Conservation (phyloP, 1,139 yeast species). For the Taphrina populina region DNA sequence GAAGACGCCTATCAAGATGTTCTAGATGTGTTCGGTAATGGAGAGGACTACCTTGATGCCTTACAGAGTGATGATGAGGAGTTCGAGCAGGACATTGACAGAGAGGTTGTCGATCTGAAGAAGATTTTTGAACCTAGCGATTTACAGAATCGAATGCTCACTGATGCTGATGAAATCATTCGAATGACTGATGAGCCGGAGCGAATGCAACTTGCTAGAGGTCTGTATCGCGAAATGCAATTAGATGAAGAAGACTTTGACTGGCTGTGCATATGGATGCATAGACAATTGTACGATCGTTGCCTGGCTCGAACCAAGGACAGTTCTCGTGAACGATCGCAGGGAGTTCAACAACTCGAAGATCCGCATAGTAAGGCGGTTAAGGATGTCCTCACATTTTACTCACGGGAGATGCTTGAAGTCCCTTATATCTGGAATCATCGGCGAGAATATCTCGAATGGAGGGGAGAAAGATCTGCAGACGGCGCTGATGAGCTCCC, state of each 20-base stretch:
- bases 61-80: constrained; percentile 60
- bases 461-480: constrained; percentile 47
- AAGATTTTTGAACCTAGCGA: constrained; percentile 96
- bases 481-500: constrained; percentile 40
- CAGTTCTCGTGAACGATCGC: constrained; percentile 5
- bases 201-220: constrained; percentile 76
- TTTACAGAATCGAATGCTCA: constrained; percentile 81
- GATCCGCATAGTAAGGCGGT: constrained; percentile 67
- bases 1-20: constrained; percentile 90
- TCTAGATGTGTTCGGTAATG: constrained; percentile 94
- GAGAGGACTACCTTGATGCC: constrained; percentile 89
- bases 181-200: constrained; percentile 90
- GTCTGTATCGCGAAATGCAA: constrained; percentile 60
- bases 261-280: constrained; percentile 57
- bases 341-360: constrained; percentile 49
- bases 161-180: constrained; percentile 86
- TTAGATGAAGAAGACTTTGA: constrained; percentile 62
- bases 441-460: constrained; percentile 78
- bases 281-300: constrained; percentile 44
- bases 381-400: constrained; percentile 71
- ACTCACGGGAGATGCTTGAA: constrained; percentile 75
- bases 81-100: constrained; percentile 46
- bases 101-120: constrained; percentile 59
- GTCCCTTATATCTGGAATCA: constrained; percentile 97
- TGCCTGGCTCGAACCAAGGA: constrained; percentile 38